Conservation (phyloP, 441 rosid species). For the Erodium trifolium region DNA sequence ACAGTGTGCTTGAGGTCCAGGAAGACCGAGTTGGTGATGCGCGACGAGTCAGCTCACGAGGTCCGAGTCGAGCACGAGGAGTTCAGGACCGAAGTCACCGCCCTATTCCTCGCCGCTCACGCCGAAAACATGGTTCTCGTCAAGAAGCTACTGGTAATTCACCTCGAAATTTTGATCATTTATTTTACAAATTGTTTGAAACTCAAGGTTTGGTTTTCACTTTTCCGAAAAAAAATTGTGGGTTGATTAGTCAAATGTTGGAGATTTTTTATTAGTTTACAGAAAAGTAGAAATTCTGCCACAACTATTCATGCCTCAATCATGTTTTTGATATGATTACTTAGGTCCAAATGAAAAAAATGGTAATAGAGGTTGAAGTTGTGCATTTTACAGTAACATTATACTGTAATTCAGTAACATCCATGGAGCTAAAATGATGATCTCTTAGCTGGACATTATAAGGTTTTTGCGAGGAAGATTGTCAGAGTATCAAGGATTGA, state of each 20-base stretch:
- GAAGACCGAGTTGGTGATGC: slow-evolving; percentile 55
- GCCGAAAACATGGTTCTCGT: slow-evolving; percentile 66
- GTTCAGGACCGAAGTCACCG: slow-evolving; percentile 78
- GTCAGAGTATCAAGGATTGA: not conserved
- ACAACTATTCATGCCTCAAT: not conserved
- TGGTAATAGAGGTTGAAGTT: not conserved
- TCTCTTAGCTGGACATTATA: not conserved
- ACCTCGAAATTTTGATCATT: slow-evolving; percentile 12
- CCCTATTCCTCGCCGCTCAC: slow-evolving; percentile 76
- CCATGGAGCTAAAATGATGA: not conserved
- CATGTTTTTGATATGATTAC: not conserved
- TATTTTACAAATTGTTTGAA: slow-evolving; percentile 19
- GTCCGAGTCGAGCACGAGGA: slow-evolving; percentile 64
- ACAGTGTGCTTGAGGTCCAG: slow-evolving; percentile 60
- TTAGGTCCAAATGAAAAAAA: too few relatives aligned
- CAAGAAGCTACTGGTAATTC: slow-evolving; percentile 64
- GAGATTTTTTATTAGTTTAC: too few relatives aligned
- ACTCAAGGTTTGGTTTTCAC: slow-evolving; percentile 19
- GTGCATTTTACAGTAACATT: not conserved
- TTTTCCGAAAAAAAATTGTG: slow-evolving; percentile 13
- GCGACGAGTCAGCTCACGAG: slow-evolving; percentile 56
- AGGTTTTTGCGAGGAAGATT: not conserved
- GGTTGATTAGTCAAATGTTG: too few relatives aligned
- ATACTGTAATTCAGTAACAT: not conserved
- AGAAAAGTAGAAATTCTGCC: too few relatives aligned